These are phyloP conservation scores for Aspergillus terreus DNA, from an alignment of 2,329 filamentous ascomycete genomes.

Conservation along the genomic window DNA sequence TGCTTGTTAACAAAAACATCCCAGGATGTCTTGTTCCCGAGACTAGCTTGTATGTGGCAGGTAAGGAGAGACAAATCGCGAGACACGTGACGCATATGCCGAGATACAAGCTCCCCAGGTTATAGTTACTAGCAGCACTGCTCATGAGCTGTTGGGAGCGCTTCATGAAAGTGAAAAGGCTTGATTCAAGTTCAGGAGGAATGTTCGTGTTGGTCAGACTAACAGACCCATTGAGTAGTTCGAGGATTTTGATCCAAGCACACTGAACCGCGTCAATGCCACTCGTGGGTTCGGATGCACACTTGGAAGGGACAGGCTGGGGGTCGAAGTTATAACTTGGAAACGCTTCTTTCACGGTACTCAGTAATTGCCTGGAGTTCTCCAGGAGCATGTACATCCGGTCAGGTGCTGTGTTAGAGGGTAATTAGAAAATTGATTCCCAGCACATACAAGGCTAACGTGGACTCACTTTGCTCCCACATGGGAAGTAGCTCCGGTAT, in stretches of 20 bases:
- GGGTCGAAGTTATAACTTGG: constrained; percentile 50
- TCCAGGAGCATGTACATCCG: constrained; percentile 65
- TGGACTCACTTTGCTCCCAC: constrained; percentile 61
- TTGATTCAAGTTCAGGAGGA: constrained; percentile 19
- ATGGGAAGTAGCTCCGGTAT: constrained; percentile 74
- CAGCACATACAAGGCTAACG: neutral
- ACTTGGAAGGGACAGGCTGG: constrained; percentile 15
- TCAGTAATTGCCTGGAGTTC: constrained; percentile 77
- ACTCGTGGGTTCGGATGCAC: constrained; percentile 19
- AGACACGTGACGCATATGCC: constrained; percentile 36
- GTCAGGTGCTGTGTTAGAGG: constrained; percentile 40
- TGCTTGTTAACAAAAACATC: constrained; percentile 48
- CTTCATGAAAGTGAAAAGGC: constrained; percentile 57
- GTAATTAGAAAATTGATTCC: neutral
- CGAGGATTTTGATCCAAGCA: constrained; percentile 55
- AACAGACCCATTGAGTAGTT: constrained; percentile 15
- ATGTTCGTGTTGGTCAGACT: constrained; percentile 3
- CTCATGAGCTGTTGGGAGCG: constrained; percentile 77
- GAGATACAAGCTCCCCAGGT: constrained; percentile 53
- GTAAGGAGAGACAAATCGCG: constrained; percentile 40
- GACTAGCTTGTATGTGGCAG: constrained; percentile 27
- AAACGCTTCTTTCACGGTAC: constrained; percentile 72
- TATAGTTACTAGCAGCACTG: constrained; percentile 87
- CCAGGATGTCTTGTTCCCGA: constrained; percentile 23
- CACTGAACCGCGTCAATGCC: constrained; percentile 62